These are phyloP conservation scores for Lactarius sanguifluus DNA, from an alignment of 768 basidiomycete genomes.

Conservation along the genomic window DNA sequence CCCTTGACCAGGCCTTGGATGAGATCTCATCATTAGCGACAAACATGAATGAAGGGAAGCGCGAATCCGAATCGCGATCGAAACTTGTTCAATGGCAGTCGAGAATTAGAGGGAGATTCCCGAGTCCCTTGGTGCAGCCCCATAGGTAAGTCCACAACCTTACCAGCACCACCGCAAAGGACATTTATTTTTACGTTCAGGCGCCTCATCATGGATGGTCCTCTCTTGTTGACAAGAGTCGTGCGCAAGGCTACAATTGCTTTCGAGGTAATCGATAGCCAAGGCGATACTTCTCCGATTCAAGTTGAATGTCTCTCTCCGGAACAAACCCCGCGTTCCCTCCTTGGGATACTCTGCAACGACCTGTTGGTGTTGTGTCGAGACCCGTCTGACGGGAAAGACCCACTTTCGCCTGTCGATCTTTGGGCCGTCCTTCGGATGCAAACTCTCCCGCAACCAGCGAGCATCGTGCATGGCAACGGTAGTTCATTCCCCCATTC, in stretches of 20 bases:
- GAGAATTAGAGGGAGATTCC: slow-evolving; percentile 88
- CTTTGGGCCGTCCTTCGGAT: slow-evolving; percentile 96
- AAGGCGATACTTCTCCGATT: slow-evolving; percentile 75
- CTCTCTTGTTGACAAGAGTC: slow-evolving; percentile 80
- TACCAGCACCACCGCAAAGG: not conserved
- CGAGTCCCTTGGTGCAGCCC: slow-evolving; percentile 96
- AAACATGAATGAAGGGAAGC: slow-evolving; percentile 98
- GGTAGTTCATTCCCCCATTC: slow-evolving; percentile 44
- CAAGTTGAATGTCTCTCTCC: slow-evolving; percentile 91
- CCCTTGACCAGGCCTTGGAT: slow-evolving; percentile 78
- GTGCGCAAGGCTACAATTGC: slow-evolving; percentile 81
- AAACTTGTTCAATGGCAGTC: slow-evolving; percentile 91
- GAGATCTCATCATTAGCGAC: slow-evolving; percentile 89
- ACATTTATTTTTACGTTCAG: slow-evolving; percentile 40
- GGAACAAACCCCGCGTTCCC: slow-evolving; percentile 74
- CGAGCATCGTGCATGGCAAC: slow-evolving; percentile 86
- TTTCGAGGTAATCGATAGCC: slow-evolving; percentile 76
- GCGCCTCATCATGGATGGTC: slow-evolving; percentile 91
- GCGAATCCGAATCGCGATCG: slow-evolving; percentile 88
- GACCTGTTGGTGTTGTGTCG: slow-evolving; percentile 91
- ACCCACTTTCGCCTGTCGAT: slow-evolving; percentile 73
- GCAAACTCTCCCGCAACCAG: slow-evolving; percentile 90
- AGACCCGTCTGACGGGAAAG: slow-evolving; percentile 79
- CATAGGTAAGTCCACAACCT: slow-evolving; percentile 62
- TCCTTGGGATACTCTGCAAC: slow-evolving; percentile 86